Base-by-base conservation (phyloP, 208 protist species). In the Novymonas esmeraldas region DNA sequence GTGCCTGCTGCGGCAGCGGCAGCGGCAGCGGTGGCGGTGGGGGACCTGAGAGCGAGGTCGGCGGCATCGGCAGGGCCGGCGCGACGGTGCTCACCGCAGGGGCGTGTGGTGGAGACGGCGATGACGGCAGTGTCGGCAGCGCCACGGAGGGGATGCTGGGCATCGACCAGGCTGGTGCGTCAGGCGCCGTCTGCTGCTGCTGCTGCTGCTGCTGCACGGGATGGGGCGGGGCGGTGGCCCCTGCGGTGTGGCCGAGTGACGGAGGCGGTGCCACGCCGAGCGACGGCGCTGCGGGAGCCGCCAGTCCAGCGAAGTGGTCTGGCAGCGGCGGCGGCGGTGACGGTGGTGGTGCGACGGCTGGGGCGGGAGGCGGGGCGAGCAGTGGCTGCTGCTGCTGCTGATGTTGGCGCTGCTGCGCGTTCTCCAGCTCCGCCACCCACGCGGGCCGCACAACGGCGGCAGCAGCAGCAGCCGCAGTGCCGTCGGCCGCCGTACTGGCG, bases 381-480 rank as follows among this genome's bases (percentile, higher is more conserved):
- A 36, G 41, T n/a, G 4, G 34, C 24, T 55, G 24, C 56, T 58
- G 39, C 62, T 71, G 51, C 41, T 34, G 68, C 61, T 64, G 50
- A 10, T 49, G 62, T 54, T 73, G 59, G 46, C 31, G 44, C n/a
- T 59, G 45, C 64, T 81, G 62, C 41, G 49, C 14, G 29, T 68
- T 68, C 31, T 81, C 54, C 20, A 77, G 67, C 44, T 77, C 57
- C 18, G 69, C 57, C n/a, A 59, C 61, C 65, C 48, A 64, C 44
- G 39, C 16, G 0, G 64, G 69, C 6, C 59, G 64, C 11, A 1
- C 54, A 44, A 24, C 54, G 6, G 52, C 51, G 36, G 57, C 5
- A 41, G 42, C 28, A 49, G 9, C 34, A 14, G 16, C 41, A 36
- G 56, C 60, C 13, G 29, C 44, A 58, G 38, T 39, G 49, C 46